Base-by-base conservation (phyloP, 305 asterid genomes). In the Ajuga reptans region DNA sequence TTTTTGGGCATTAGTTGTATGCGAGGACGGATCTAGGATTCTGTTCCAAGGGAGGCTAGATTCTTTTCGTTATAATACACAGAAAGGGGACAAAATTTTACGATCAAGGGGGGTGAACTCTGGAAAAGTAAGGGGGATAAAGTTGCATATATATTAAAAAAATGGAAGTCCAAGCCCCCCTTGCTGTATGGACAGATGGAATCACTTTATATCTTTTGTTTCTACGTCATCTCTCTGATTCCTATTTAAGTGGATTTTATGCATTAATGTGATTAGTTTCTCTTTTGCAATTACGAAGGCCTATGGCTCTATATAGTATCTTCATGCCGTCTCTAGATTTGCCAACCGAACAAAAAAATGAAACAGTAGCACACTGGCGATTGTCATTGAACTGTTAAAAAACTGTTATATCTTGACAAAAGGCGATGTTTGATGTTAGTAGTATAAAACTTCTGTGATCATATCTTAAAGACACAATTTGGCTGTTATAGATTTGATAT, bases 401-500 rank as follows among this genome's bases (percentile, higher is more conserved):
- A n/a, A 24, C 9, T 49, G 47, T 7, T 68, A 36, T 37, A 60
- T 47, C 27, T 6, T 49, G 42, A 9, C 12, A 4, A 1, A 3
- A 57, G 21, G 37, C 11, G 2, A 61, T 6, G n/a, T 34, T 49
- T 37, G 69, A 59, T 59, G 66, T 2, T 16, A 74, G 69, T 42
- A 33, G 21, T 52, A 62, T 6, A 42, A 17, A 52, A 17, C 42
- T 50, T 11, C 52, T 41, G 33, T 49, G 11, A 5, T 61, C 24
- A 17, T n/a, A 57, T 76, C 57, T 42, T 33, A 66, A 74, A 34
- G 63, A 42, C 18, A 6, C 42, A 29, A 47, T 59, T 65, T 63
- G 72, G 56, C 37, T 71, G 43, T n/a, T 66, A 36, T 59, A 21
- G 12, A 53, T 67, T 42, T 53, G 51, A 1, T 47, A 72, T 63